Percentiles rank a stretch among this genome's conserved stretches.
Conservation (phyloP, 1,284 basidiomycete genomes). For the Melampsora larici-populina region DNA sequence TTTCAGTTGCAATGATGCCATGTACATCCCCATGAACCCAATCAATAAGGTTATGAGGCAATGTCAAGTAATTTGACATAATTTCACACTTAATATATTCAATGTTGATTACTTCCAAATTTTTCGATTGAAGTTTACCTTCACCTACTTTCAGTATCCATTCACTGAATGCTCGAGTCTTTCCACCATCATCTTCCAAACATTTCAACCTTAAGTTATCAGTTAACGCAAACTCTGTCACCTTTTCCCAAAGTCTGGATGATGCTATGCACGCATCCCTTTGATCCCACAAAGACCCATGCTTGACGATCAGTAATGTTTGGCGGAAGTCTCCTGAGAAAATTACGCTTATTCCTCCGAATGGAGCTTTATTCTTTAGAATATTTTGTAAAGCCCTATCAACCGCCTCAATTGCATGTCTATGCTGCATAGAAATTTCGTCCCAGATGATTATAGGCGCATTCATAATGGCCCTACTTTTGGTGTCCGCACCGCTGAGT, state of each 20-base stretch:
- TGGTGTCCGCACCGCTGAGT: background rate
- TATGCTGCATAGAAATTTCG: background rate
- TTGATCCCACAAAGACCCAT: background rate
- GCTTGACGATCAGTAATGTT: background rate
- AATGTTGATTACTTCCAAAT: no score
- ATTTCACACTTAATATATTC: no score
- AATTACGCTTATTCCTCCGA: slow-evolving; percentile 9
- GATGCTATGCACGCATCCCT: background rate
- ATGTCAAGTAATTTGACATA: no score
- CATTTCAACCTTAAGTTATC: no score
- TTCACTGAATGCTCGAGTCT: background rate
- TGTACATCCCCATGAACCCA: no score
- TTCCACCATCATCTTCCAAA: no score
- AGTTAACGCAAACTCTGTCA: background rate
- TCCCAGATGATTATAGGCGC: no score
- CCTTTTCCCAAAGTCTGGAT: background rate
- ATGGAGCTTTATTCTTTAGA: background rate
- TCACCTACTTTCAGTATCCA: background rate
- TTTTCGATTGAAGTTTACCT: background rate
- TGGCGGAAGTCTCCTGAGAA: slow-evolving; percentile 18
- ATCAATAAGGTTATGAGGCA: no score
- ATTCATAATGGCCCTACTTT: background rate
- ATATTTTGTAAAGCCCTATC: background rate
- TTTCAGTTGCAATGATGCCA: no score
- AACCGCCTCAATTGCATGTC: background rate